Evolutionary conservation across 768 basidiomycete genomes (phyloP), one percentile per base, ranked within the genome.

Genomic region (Boletus rex-veris): DNA sequence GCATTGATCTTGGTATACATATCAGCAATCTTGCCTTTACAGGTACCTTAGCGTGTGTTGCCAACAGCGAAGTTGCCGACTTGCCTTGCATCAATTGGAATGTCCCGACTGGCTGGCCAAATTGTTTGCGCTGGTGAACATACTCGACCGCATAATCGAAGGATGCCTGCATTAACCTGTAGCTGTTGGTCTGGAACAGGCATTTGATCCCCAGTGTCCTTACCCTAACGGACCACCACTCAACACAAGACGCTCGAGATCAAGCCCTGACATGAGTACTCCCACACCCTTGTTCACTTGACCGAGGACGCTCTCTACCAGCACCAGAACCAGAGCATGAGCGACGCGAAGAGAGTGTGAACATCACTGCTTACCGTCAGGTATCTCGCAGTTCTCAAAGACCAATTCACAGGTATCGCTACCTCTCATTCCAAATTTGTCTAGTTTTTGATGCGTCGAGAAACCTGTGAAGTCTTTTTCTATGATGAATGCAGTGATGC

Each of bases 381-480:
- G 92, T 4, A 98, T 88, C 61, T 87, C 81, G 60, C 92, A 95
- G 60, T 92, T 80, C 59, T 96, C 91, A 54, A 98, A 97, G 18
- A 95, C 84, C 21, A 97, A 74, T 66, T 98, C 95, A 58, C 92
- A 92, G 3, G 95, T 98, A 62, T 97, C 93, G 55, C 90, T 92
- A 37, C 95, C 95, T 61, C 95, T 77, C 95, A 98, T 98, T 1
- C 95, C 95, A 64, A 97, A 85, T 69, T 98, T 98, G 70, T 98
- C 95, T 19, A 98, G 76, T 63, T 95, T 93, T 54, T 88, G 90
- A 60, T 88, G 87, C 0, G 91, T 89, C 7, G 91, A 92, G 71
- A 95, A 95, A 1, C 92, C 95, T n/a, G 40, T 79, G 70, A 68
- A 92, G 7, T 74, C 84, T 42, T 81, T 86, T 73, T 96, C 92